Conservation (phyloP, 2,329 filamentous ascomycete genomes). For the Fusarium decemcellulare region DNA sequence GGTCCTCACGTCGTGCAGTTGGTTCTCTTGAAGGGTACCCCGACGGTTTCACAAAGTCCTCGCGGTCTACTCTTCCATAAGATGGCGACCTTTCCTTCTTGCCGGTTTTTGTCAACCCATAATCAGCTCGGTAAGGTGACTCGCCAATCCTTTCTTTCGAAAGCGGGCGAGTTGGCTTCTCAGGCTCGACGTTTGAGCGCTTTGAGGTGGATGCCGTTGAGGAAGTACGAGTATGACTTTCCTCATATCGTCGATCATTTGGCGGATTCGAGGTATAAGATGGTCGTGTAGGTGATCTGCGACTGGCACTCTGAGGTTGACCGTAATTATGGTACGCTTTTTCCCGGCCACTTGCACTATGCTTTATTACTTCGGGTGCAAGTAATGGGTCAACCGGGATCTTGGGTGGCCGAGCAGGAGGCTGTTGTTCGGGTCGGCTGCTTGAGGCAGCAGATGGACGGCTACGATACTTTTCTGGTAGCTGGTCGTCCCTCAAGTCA, state of each 20-base stretch:
- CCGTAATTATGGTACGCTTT: constrained; percentile 56
- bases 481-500: constrained; percentile 48
- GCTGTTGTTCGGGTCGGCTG: constrained; percentile 51
- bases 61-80: constrained; percentile 43
- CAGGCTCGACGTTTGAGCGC: constrained; percentile 47
- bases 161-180: constrained; percentile 45
- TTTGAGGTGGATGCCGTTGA: constrained; percentile 47
- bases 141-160: constrained; percentile 51
- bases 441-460: constrained; percentile 53
- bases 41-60: constrained; percentile 32
- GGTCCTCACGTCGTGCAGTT: constrained; percentile 23
- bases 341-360: constrained; percentile 58
- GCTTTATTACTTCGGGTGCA: constrained; percentile 60
- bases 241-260: constrained; percentile 46
- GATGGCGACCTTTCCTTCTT: constrained; percentile 51
- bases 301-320: constrained; percentile 30
- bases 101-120: constrained; percentile 44
- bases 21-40: constrained; percentile 31
- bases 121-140: constrained; percentile 45
- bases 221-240: constrained; percentile 41
- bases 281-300: constrained; percentile 49
- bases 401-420: constrained; percentile 46
- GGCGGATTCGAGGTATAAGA: constrained; percentile 47
- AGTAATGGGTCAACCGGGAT: constrained; percentile 53
- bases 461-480: constrained; percentile 52